Conservation (phyloP, 768 basidiomycete species). For the Macrolepiota dolichaula region DNA sequence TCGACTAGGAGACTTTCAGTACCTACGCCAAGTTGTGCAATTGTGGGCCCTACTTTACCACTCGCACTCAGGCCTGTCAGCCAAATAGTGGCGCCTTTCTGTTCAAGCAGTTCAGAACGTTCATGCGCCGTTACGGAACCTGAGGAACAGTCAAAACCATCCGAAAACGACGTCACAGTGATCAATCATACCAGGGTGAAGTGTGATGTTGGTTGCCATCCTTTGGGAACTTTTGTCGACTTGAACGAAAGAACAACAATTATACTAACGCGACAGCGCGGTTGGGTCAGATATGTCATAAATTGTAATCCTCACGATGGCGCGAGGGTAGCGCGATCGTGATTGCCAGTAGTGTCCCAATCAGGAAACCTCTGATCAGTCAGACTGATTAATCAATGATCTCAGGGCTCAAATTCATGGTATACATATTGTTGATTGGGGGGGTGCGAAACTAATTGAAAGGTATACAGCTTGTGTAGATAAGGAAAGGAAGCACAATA, state of each 20-base stretch:
- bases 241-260: not conserved
- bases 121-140: slow-evolving; percentile 72
- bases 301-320: slow-evolving; percentile 15
- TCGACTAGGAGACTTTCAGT: slow-evolving; percentile 57
- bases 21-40: not conserved
- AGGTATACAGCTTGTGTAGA: not conserved
- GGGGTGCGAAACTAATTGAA: not conserved
- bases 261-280: not conserved
- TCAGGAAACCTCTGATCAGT: not conserved
- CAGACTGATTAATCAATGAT: not conserved
- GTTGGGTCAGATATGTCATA: not conserved
- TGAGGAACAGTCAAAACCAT: slow-evolving; percentile 21
- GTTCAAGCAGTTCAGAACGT: slow-evolving; percentile 63
- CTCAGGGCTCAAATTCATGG: not conserved
- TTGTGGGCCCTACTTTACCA: slow-evolving; percentile 66
- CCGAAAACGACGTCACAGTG: not conserved
- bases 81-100: slow-evolving; percentile 93
- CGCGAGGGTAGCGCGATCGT: slow-evolving; percentile 26
- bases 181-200: slow-evolving; percentile 53
- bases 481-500: not conserved
- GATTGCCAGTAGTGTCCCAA: not conserved
- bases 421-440: not conserved
- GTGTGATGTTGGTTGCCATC: slow-evolving; percentile 59
- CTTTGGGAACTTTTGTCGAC: not conserved
- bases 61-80: slow-evolving; percentile 93